Evolutionary conservation across 192 early-diverging fungal genomes (phyloP).

Genomic region (Spizellomyces sp.): DNA sequence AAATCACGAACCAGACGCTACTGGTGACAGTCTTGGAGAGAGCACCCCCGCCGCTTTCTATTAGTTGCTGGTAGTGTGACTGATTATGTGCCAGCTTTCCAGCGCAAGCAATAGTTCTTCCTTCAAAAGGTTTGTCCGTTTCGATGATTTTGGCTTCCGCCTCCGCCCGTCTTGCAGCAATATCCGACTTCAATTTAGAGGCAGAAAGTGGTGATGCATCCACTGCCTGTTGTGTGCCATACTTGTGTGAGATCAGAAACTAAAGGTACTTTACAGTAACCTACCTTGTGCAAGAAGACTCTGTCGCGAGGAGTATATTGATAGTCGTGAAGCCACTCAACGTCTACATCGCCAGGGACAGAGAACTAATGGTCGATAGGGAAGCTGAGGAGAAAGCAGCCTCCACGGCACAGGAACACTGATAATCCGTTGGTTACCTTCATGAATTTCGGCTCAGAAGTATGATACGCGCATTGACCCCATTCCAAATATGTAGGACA

Average conservation of each 20-base stretch:
- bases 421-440: not conserved
- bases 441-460: conserved; percentile 7
- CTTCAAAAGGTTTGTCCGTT: conserved; percentile 20
- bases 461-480: conserved; percentile 17
- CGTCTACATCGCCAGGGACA: not conserved
- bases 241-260: not conserved
- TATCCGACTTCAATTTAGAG: not conserved
- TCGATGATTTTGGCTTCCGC: conserved; percentile 3
- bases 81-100: conserved; percentile 19
- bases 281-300: not conserved
- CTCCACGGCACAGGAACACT: not conserved
- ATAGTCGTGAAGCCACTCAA: conserved; percentile 13
- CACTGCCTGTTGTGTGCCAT: not conserved
- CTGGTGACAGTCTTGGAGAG: not conserved
- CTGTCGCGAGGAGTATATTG: not conserved
- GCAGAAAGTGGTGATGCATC: not conserved
- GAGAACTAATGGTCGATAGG: not conserved
- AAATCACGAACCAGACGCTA: not conserved
- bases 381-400: not conserved
- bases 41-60: conserved; percentile 14
- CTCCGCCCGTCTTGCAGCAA: not conserved
- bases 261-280: not conserved
- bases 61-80: not conserved
- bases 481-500: conserved; percentile 21
- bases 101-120: conserved; percentile 3